These are phyloP conservation scores for Extremus antarcticus DNA, from an alignment of 495 filamentous ascomycete genomes.

Conservation along the genomic window DNA sequence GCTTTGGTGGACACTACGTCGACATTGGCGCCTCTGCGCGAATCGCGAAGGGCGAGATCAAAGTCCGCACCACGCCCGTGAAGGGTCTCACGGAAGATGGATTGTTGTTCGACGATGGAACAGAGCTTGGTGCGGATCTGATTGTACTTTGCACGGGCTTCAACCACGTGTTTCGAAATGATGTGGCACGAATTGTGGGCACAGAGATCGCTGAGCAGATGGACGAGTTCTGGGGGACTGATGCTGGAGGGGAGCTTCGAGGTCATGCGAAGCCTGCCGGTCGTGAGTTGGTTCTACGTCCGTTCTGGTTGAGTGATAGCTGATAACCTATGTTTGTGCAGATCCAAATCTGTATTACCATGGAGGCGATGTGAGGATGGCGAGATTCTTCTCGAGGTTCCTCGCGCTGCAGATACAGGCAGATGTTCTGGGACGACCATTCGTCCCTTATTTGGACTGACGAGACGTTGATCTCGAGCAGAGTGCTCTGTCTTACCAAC, in stretches of 20 bases:
- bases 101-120: slow-evolving; percentile 29
- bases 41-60: slow-evolving; percentile 30
- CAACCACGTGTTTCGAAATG: slow-evolving; percentile 22
- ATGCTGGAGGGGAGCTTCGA: slow-evolving; percentile 32
- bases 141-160: slow-evolving; percentile 36
- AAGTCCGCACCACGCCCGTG: slow-evolving; percentile 25
- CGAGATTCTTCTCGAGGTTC: slow-evolving; percentile 30
- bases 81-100: slow-evolving; percentile 30
- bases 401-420: slow-evolving; percentile 27
- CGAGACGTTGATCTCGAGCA: no score
- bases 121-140: slow-evolving; percentile 28
- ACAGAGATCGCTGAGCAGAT: slow-evolving; percentile 26
- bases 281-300: slow-evolving; percentile 22
- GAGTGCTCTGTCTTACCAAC: no score
- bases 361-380: slow-evolving; percentile 30
- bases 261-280: slow-evolving; percentile 31
- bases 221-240: slow-evolving; percentile 32
- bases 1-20: slow-evolving; percentile 34
- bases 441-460: slow-evolving; percentile 13
- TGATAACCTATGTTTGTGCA: no score
- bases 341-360: slow-evolving; percentile 32
- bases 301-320: not conserved
- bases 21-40: slow-evolving; percentile 32
- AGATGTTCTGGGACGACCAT: slow-evolving; percentile 13
- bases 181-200: slow-evolving; percentile 25